Evolutionary conservation across 1,139 yeast genomes (phyloP).

Genomic region (Kurtzmaniella quercitrusa): DNA sequence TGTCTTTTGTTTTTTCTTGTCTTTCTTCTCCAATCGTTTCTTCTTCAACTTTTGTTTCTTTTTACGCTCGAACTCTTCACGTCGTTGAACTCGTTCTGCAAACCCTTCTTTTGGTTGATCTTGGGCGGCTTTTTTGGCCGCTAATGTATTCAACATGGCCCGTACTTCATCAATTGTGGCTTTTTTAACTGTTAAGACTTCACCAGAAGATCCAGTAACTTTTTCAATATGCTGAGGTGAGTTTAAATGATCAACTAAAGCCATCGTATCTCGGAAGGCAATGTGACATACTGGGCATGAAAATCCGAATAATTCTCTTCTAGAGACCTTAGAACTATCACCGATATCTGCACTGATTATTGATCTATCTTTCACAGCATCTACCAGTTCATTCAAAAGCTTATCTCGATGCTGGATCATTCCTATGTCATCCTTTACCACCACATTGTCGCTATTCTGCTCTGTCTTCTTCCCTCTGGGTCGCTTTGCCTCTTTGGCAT

Average conservation of each 20-base stretch:
- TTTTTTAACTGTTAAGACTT: constrained; percentile 17
- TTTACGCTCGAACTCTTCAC: constrained; percentile 39
- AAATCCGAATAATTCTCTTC: constrained; percentile 73
- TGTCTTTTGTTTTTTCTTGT: constrained; percentile 13
- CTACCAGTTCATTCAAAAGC: constrained; percentile 28
- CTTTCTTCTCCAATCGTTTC: constrained; percentile 19
- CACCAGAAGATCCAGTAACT: constrained; percentile 9
- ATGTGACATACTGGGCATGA: constrained; percentile 76
- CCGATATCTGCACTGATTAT: constrained; percentile 18
- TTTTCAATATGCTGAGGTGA: constrained; percentile 54
- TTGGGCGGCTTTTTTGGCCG: constrained; percentile 17
- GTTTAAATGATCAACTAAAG: constrained; percentile 79
- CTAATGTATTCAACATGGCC: constrained; percentile 29
- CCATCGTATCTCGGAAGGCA: constrained; percentile 76
- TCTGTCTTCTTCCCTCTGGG: constrained; percentile 14
- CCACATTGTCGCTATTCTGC: constrained; percentile 2
- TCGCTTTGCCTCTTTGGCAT: constrained; percentile 44
- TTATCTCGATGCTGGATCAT: constrained; percentile 29
- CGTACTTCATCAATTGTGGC: constrained; percentile 30
- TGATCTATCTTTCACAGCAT: constrained; percentile 33
- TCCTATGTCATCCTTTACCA: constrained; percentile 11
- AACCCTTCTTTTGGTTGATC: constrained; percentile 14
- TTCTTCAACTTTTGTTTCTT: constrained; percentile 25
- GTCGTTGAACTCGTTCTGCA: constrained; percentile 39
- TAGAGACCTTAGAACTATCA: constrained; percentile 9